Conservation (phyloP, 768 basidiomycete species). For the Cubamyces sp. region DNA sequence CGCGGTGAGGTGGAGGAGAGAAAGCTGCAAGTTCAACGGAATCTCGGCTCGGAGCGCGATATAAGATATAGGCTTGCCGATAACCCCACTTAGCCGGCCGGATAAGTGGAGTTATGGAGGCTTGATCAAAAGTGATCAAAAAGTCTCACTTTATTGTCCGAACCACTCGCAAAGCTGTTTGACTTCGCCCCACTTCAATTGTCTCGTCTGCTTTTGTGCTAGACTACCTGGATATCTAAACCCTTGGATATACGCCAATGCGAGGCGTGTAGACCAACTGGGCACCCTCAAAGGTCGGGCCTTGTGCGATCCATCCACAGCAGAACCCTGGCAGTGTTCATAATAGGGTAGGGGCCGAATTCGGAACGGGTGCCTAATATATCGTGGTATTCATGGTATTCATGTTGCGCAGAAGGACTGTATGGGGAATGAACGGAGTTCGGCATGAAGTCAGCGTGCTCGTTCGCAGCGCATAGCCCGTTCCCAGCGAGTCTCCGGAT, state of each 20-base stretch:
- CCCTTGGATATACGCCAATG: background rate
- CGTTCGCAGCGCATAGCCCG: constrained; percentile 21
- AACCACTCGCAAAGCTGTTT: background rate
- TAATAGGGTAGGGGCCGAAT: background rate
- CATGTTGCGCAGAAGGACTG: background rate
- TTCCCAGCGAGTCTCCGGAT: constrained; percentile 2
- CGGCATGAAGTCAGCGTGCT: constrained; percentile 9
- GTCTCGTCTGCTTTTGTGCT: constrained; percentile 1
- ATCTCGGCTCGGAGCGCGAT: constrained; percentile 15
- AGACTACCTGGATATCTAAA: background rate
- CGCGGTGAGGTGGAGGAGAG: constrained; percentile 25
- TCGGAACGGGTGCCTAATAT: constrained; percentile 9
- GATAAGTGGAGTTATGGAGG: constrained; percentile 10
- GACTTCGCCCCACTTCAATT: background rate
- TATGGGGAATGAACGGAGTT: constrained; percentile 11
- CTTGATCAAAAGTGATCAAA: constrained; percentile 9
- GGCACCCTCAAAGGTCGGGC: constrained; percentile 2
- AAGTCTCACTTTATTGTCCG: constrained; percentile 4
- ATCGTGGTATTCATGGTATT: background rate
- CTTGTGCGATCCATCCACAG: constrained; percentile 1
- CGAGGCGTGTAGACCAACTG: background rate
- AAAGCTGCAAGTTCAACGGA: constrained; percentile 11
- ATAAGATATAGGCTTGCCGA: constrained; percentile 7
- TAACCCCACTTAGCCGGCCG: constrained; percentile 16
- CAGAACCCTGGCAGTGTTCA: constrained; percentile 11